phyloP scores from a whole-genome alignment of 306 rosid genomes.

The Castanopsis chinensis region DNA sequence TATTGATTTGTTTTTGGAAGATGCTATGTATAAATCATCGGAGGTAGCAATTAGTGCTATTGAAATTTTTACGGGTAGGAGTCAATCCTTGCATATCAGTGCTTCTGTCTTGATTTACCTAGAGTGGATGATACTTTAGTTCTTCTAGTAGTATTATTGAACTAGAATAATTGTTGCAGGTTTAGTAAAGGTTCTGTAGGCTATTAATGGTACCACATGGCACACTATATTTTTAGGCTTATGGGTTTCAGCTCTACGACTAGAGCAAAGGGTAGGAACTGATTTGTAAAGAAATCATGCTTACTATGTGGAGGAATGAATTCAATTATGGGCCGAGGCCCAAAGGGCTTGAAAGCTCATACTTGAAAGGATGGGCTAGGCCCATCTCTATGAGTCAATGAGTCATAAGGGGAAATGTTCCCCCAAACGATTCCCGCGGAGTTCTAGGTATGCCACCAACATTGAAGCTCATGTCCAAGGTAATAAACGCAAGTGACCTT shows the following conservation, averaged over 20 bases:
- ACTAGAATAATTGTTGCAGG: conserved; percentile 53
- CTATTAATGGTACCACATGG: conserved; percentile 68
- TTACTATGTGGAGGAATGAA: too few relatives aligned
- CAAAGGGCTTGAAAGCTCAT: conserved; percentile 71
- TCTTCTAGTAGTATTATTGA: conserved; percentile 4
- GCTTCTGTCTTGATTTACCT: too few relatives aligned
- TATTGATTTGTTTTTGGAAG: conserved; percentile 64
- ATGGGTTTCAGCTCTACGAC: conserved; percentile 33
- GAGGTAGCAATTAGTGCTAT: conserved; percentile 61
- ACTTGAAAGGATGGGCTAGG: conserved; percentile 62
- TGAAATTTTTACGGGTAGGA: conserved; percentile 62
- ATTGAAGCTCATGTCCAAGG: too few relatives aligned
- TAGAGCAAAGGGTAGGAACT: too few relatives aligned
- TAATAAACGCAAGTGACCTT: too few relatives aligned
- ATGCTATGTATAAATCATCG: conserved; percentile 71
- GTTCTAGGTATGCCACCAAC: too few relatives aligned
- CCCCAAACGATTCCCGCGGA: too few relatives aligned
- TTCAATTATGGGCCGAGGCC: too few relatives aligned
- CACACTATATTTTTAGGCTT: conserved; percentile 77
- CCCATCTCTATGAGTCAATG: too few relatives aligned
- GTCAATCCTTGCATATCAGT: neutral
- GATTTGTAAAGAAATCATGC: too few relatives aligned
- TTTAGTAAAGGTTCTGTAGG: conserved; percentile 71
- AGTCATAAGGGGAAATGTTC: too few relatives aligned
- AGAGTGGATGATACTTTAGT: too few relatives aligned